Base-by-base conservation (phyloP, 1,284 basidiomycete species). In the Pisolithus thermaeus region DNA sequence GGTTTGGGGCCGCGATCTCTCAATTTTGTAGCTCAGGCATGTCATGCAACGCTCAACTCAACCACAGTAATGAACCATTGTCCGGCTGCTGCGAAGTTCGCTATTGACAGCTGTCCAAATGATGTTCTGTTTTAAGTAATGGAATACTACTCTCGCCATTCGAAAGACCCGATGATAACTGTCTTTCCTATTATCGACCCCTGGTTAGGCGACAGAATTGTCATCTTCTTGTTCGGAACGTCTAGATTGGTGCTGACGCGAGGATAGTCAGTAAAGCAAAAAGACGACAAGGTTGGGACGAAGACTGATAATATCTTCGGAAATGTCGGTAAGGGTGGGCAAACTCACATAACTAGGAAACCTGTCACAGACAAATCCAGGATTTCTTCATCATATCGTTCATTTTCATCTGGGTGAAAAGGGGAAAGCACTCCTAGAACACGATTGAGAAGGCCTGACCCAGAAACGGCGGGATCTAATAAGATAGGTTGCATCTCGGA, bases 1-100 rank as follows among this genome's bases (percentile, higher is more conserved):
- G 39, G 77, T 95, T 47, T 94, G 92, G 82, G 92, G 92, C 25
- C 76, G 92, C 52, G 92, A 96, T 70, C 68, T 96, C 58, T 93
- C 90, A 18, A 76, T 77, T 45, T 66, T 88, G 47, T 87, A 46
- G 18, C 14, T 43, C 23, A 28, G 27, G 28, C 41, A 23, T 25
- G 9, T 30, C 30, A 30, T 30, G 32, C 12, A 35, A 4, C 12
- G 12, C 32, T 14, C 12, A 1, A 14, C 6, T 35, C 12, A 35
- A 35, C 32, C 14, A 35, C 12, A 12, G 32, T 14, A 35, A 35
- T 35, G 5, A 35, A 14, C 32, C 12, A 12, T 5, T 35, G 4
- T 14, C 32, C 32, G 5, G 12, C 12, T 14, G 5, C 12, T 14
- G 11, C 12, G 32, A 32, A 35, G 12, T 35, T 35, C 11, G 32